A percentile compares a stretch with the other conserved stretches of the same genome.
phyloP scores from a whole-genome alignment of 2,329 filamentous ascomycete species.

The Graphiopsis chlorocephala region DNA sequence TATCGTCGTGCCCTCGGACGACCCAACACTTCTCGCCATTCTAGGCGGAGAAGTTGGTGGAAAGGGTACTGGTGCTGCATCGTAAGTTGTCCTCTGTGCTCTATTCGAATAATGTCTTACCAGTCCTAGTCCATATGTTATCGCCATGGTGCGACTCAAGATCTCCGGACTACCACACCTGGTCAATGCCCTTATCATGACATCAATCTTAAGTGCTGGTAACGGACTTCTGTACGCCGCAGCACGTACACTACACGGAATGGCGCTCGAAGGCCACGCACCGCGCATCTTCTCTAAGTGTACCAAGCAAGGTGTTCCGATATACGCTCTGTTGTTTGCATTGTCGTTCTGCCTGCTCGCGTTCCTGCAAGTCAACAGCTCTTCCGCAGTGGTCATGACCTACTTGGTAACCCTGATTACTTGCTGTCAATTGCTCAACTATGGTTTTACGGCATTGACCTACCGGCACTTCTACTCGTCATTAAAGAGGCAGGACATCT shows the following conservation, averaged over 20 bases:
- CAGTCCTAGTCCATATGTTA: slow-evolving; percentile 11
- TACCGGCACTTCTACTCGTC: slow-evolving; percentile 57
- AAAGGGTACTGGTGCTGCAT: slow-evolving; percentile 29
- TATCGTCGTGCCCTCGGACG: slow-evolving; percentile 27
- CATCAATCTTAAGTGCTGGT: slow-evolving; percentile 61
- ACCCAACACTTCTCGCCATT: slow-evolving; percentile 28
- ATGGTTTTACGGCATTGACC: slow-evolving; percentile 36
- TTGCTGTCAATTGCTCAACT: slow-evolving; percentile 3
- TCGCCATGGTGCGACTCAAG: slow-evolving; percentile 37
- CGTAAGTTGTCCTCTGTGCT: slow-evolving; percentile 30
- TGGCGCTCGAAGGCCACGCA: slow-evolving; percentile 60
- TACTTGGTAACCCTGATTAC: slow-evolving; percentile 54
- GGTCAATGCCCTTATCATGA: slow-evolving; percentile 40
- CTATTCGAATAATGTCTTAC: neutral
- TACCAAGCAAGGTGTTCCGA: slow-evolving; percentile 59
- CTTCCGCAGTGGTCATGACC: slow-evolving; percentile 31
- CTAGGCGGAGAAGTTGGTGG: slow-evolving; percentile 29
- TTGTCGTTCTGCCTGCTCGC: slow-evolving; percentile 35
- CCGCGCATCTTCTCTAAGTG: slow-evolving; percentile 56
- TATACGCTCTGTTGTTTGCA: slow-evolving; percentile 49
- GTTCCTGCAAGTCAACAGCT: slow-evolving; percentile 33
- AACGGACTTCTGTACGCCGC: slow-evolving; percentile 67
- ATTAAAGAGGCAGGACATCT: slow-evolving; percentile 45
- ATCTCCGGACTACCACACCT: slow-evolving; percentile 42
- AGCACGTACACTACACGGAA: slow-evolving; percentile 63